Conservation (phyloP, 1,139 yeast species). For the Candida sp. region DNA sequence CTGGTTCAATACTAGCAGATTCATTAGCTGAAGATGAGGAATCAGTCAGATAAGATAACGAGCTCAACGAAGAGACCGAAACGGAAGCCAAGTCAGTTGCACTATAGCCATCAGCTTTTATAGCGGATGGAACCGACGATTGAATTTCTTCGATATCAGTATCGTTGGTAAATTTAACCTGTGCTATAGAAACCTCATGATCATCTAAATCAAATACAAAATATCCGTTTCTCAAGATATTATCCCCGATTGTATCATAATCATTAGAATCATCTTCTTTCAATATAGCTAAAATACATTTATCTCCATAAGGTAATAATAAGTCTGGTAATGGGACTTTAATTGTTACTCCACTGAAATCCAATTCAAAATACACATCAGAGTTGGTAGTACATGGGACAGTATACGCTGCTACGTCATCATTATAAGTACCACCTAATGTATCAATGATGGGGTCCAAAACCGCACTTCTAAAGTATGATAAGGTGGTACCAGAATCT, state of each 20-base stretch:
- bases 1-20: too few species aligned
- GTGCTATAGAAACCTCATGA: conserved; percentile 62
- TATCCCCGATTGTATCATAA: conserved; percentile 15
- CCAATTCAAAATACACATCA: conserved; percentile 17
- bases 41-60: background rate
- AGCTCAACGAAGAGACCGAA: background rate
- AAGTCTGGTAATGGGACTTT: conserved; percentile 23
- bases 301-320: conserved; percentile 3
- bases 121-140: conserved; percentile 1
- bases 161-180: conserved; percentile 39
- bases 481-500: conserved; percentile 68
- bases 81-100: conserved; percentile 19
- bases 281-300: conserved; percentile 16
- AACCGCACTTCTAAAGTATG: conserved; percentile 46
- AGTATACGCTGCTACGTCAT: conserved; percentile 11
- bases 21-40: background rate
- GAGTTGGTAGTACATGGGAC: conserved; percentile 11
- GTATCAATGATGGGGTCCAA: conserved; percentile 32
- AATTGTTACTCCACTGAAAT: conserved; percentile 27
- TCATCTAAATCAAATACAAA: conserved; percentile 22
- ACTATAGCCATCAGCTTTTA: conserved; percentile 40
- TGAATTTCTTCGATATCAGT: conserved; percentile 39
- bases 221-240: conserved; percentile 23
- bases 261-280: conserved; percentile 9
- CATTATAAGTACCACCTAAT: conserved; percentile 17